phyloP scores from a whole-genome alignment of 192 early-diverging fungal species.

The Coemansia sp. region DNA sequence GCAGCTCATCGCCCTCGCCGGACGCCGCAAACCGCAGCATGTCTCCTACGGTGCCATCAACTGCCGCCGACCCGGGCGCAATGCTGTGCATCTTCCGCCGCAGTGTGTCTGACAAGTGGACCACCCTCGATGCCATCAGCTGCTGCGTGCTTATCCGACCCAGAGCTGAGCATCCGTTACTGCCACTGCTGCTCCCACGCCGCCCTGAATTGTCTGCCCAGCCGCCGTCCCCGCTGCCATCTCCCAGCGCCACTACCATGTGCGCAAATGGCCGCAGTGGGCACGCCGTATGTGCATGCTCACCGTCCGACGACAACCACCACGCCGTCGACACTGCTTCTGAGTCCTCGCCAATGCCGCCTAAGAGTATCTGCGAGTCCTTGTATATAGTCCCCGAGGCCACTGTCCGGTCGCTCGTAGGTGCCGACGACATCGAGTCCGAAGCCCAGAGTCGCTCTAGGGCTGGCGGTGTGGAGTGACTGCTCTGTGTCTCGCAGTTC shows the following conservation, averaged over 20 bases:
- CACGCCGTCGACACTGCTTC: constrained; percentile 20
- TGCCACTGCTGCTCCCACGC: constrained; percentile 1
- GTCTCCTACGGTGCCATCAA: constrained; percentile 32
- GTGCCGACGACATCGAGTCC: constrained; percentile 1
- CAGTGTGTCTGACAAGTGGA: constrained; percentile 47
- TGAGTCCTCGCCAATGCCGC: neutral
- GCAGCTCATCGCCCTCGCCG: neutral
- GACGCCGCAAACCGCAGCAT: constrained; percentile 26
- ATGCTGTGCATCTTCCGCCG: constrained; percentile 48
- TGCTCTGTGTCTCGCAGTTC: constrained; percentile 3
- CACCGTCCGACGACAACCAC: constrained; percentile 50
- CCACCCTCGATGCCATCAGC: constrained; percentile 32
- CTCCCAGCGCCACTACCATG: constrained; percentile 46
- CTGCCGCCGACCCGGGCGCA: constrained; percentile 16
- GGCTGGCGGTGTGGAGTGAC: constrained; percentile 4
- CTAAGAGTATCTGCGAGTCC: constrained; percentile 7
- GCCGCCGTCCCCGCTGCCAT: constrained; percentile 13
- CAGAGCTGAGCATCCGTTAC: constrained; percentile 4
- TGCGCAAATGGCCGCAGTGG: constrained; percentile 56
- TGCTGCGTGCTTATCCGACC: constrained; percentile 14
- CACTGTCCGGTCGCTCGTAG: constrained; percentile 6
- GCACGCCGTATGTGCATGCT: constrained; percentile 54
- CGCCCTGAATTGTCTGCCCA: constrained; percentile 7
- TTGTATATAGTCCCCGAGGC: constrained; percentile 16
- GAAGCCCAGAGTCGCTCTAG: constrained; percentile 8